These are phyloP conservation scores for Rehmannia glutinosa DNA, from an alignment of 257 asterid genomes.

Conservation along the genomic window DNA sequence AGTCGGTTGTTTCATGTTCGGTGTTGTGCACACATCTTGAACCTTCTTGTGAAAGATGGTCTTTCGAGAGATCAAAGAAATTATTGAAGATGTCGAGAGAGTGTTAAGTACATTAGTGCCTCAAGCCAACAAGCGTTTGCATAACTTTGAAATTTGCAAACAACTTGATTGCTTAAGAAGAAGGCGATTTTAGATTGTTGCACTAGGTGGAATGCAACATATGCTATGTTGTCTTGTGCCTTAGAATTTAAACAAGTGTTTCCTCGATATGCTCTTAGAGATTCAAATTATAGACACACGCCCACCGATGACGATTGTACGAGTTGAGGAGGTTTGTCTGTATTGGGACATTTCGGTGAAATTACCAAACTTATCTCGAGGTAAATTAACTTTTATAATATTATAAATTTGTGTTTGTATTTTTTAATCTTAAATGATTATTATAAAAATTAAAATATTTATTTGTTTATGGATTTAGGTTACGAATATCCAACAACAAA, in stretches of 20 bases:
- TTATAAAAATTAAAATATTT: too few species aligned
- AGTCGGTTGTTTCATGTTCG: background rate
- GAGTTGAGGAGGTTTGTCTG: background rate
- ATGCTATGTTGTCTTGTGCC: background rate
- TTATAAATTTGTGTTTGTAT: too few species aligned
- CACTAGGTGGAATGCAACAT: background rate
- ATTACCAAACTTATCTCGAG: background rate
- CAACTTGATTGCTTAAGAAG: background rate
- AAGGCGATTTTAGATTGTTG: background rate
- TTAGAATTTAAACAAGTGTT: too few species aligned
- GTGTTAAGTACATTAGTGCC: background rate
- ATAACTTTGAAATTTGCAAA: background rate
- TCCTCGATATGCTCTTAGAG: background rate
- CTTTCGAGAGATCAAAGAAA: background rate
- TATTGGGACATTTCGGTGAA: background rate
- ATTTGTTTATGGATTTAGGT: too few species aligned
- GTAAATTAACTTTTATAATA: background rate
- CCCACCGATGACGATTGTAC: background rate
- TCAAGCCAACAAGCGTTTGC: background rate
- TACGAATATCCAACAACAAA: too few species aligned
- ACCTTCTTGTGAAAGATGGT: background rate
- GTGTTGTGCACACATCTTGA: background rate
- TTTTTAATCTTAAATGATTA: too few species aligned
- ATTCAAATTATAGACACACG: background rate
- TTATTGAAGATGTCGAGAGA: background rate